phyloP scores from a whole-genome alignment of 129 eudicot genomes.

The Lactuca saligna region DNA sequence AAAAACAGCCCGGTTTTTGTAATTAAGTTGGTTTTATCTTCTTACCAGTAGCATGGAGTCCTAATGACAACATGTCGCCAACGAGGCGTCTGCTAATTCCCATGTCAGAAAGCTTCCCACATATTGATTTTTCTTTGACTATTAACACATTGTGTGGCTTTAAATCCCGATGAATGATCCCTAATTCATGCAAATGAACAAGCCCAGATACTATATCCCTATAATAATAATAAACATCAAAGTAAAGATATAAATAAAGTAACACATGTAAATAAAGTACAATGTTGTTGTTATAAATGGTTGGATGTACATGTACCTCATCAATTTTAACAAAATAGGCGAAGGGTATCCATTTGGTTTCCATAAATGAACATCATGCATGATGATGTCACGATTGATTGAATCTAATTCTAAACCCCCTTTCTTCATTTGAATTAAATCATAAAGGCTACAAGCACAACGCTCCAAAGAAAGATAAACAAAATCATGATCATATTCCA shows the following conservation, averaged over 20 bases:
- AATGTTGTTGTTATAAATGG: not conserved
- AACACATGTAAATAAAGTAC: no score
- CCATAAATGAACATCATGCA: slow-evolving; percentile 63
- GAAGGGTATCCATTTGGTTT: slow-evolving; percentile 80
- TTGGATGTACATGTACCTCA: slow-evolving; percentile 79
- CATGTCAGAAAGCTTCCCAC: slow-evolving; percentile 96
- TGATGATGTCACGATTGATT: slow-evolving; percentile 33
- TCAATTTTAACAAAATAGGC: slow-evolving; percentile 55
- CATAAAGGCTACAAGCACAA: slow-evolving; percentile 78
- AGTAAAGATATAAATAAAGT: not conserved
- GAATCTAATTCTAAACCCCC: slow-evolving; percentile 28
- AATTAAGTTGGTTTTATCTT: slow-evolving; percentile 7
- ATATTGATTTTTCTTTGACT: slow-evolving; percentile 46
- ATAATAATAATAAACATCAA: slow-evolving; percentile 16
- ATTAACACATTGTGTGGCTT: slow-evolving; percentile 95
- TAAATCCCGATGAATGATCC: slow-evolving; percentile 85
- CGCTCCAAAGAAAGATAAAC: slow-evolving; percentile 84
- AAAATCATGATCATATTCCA: slow-evolving; percentile 87
- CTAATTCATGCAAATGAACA: slow-evolving; percentile 84
- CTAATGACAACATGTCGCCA: slow-evolving; percentile 87
- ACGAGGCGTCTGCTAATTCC: slow-evolving; percentile 92
- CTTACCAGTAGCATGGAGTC: slow-evolving; percentile 86
- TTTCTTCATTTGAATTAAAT: slow-evolving; percentile 49
- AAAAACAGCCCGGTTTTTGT: not conserved
- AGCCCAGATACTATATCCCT: slow-evolving; percentile 87